Conservation (phyloP, 2,329 filamentous ascomycete species). For the Fusarium pseudonygamai region DNA sequence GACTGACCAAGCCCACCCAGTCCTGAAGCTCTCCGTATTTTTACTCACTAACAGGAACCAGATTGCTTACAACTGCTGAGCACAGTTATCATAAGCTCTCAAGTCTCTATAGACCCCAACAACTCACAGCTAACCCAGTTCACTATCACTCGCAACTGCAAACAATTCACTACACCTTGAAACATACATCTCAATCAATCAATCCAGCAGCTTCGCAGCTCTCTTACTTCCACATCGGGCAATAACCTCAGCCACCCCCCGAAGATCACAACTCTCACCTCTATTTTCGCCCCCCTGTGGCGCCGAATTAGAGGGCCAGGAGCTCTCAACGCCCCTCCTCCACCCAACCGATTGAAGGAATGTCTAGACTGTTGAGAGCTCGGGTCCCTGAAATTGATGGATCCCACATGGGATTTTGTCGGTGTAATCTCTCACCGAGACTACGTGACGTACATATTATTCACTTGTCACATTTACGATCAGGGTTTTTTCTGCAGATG, state of each 20-base stretch:
- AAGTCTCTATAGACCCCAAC: background rate
- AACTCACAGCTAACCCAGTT: background rate
- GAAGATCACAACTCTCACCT: slow-evolving; percentile 21
- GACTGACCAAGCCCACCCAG: background rate
- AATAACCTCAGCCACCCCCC: slow-evolving; percentile 22
- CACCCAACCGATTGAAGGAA: slow-evolving; percentile 27
- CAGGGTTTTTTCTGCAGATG: background rate
- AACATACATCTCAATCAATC: slow-evolving; percentile 3
- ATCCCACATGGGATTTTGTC: slow-evolving; percentile 17
- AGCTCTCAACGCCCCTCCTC: slow-evolving; percentile 30
- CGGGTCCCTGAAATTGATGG: slow-evolving; percentile 13
- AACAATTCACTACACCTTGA: background rate
- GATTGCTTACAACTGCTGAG: slow-evolving; percentile 8
- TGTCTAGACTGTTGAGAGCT: slow-evolving; percentile 39
- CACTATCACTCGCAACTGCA: background rate
- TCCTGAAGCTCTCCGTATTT: background rate
- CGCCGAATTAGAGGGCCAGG: slow-evolving; percentile 21
- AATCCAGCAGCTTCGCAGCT: background rate
- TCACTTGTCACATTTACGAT: background rate
- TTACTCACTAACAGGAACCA: background rate
- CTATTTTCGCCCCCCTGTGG: slow-evolving; percentile 13
- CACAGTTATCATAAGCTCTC: background rate
- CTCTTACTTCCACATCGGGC: slow-evolving; percentile 1
- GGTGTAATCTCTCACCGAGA: slow-evolving; percentile 37
- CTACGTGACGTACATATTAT: background rate